Conservation (phyloP, 371 early-diverging fungal species). For the Thermomucor indicae-seudaticae region DNA sequence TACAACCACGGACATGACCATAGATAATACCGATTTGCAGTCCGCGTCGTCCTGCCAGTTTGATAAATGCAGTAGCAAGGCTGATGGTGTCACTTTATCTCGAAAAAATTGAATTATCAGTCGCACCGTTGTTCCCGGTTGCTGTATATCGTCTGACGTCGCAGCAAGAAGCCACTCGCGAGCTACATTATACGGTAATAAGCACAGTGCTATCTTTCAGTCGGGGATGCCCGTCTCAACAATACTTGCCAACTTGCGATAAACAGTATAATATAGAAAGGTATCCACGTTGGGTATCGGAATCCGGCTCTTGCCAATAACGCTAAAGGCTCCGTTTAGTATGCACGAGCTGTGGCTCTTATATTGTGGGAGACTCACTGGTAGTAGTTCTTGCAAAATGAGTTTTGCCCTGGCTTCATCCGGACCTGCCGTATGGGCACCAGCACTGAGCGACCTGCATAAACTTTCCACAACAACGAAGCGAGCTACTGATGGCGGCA, state of each 20-base stretch:
- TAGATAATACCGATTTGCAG: conserved; percentile 13
- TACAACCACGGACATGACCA: conserved; percentile 21
- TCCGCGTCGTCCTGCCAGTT: conserved; percentile 6
- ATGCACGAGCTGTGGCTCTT: neutral
- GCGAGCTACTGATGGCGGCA: conserved; percentile 12
- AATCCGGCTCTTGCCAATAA: conserved; percentile 31
- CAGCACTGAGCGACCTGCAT: conserved; percentile 22
- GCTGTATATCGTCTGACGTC: conserved; percentile 14
- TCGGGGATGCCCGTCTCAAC: too few species aligned
- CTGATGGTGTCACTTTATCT: conserved; percentile 20
- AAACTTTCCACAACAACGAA: conserved; percentile 31
- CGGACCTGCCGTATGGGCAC: neutral
- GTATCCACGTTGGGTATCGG: conserved; percentile 15
- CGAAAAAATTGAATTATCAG: conserved; percentile 16
- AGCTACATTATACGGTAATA: conserved; percentile 13
- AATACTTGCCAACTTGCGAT: conserved; percentile 24
- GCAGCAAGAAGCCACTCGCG: conserved; percentile 23
- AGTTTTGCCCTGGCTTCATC: conserved; percentile 7
- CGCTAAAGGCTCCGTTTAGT: conserved; percentile 7
- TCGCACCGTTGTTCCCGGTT: conserved; percentile 10
- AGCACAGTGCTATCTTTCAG: too few species aligned
- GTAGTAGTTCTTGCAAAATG: conserved; percentile 23
- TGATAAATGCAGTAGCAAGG: conserved; percentile 7
- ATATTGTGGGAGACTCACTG: conserved; percentile 2
- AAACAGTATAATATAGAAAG: conserved; percentile 21